A percentile compares a stretch with the other conserved stretches of the same genome.
These are phyloP conservation scores for Astragalus membranaceus DNA, from an alignment of 306 rosid species.

Conservation along the genomic window DNA sequence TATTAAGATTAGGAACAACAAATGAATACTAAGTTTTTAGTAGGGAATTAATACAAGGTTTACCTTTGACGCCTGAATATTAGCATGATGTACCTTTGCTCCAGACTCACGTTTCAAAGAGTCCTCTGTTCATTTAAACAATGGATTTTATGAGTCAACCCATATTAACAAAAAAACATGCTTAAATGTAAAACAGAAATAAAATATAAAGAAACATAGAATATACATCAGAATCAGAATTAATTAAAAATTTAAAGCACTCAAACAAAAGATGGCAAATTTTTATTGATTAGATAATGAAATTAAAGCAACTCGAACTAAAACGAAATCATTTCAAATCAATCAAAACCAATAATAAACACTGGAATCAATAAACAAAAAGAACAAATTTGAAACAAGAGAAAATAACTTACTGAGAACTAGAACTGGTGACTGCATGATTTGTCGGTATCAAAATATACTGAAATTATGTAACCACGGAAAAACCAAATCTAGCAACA, in stretches of 20 bases:
- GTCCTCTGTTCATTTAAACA: slow-evolving; percentile 60
- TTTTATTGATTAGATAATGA: neutral
- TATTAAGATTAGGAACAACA: slow-evolving; percentile 20
- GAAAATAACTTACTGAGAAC: slow-evolving; percentile 34
- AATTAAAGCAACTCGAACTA: neutral
- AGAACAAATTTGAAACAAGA: neutral
- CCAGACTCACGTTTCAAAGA: slow-evolving; percentile 92
- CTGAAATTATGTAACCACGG: neutral
- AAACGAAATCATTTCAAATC: neutral
- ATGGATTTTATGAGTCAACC: neutral
- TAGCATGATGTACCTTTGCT: slow-evolving; percentile 80
- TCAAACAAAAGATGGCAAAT: neutral
- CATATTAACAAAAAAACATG: neutral
- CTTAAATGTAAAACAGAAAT: neutral
- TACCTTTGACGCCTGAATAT: slow-evolving; percentile 94
- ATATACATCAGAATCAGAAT: neutral
- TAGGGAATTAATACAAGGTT: neutral
- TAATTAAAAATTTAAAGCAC: neutral
- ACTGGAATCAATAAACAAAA: neutral
- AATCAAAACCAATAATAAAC: neutral
- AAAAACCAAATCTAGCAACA: neutral
- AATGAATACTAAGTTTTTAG: no score
- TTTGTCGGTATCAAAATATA: slow-evolving; percentile 5
- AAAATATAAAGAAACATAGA: neutral
- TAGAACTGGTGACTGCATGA: slow-evolving; percentile 45